Evolutionary conservation across 2,329 filamentous ascomycete genomes (phyloP), one percentile per base, ranked within the genome.

Genomic region (Escovopsis sp.): DNA sequence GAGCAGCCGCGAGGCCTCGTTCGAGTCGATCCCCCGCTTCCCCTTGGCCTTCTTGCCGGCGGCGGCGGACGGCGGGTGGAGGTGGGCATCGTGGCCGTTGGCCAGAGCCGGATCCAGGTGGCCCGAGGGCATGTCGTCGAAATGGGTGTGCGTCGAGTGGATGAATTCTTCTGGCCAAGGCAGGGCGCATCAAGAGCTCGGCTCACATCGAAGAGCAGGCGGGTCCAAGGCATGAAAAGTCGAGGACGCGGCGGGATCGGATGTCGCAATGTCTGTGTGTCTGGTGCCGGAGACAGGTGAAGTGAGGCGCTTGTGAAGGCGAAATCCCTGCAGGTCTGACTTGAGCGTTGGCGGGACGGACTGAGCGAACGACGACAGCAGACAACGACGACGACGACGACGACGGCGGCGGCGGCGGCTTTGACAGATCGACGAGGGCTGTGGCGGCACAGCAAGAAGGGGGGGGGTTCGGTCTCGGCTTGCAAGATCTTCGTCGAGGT

Each of bases 1-100:
- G 41, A 98, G 75, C 49, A 95, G 74, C 63, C 94, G 93, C 47
- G 86, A 86, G 38, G 88, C 87, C 63, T 96, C 91, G 54, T 77
- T 85, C 18, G 85, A 83, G 59, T 94, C 88, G 49, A 85, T 67
- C 39, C 75, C 69, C 66, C 93, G 94, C 67, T 93, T 94, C 52
- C 73, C 77, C 67, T 93, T 94, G 43, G 71, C 75, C 64, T 91
- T 91, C 67, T 87, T 91, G 44, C 68, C 65, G n/a, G n/a, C 26
- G 44, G 75, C 64, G 39, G 66, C 62, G 38, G 73, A 49, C 26
- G 55, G 53, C 43, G 57, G 51, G 43, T 64, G 59, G 39, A 48
- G 46, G 52, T 65, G 62, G 38, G 55, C 56, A 53, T 65, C 61
- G 50, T 66, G 59, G 49, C 61, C 61, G 55, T 68, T 67, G 46